Evolutionary conservation across 164 flowering plant genomes (phyloP).

Genomic region (Magnolia changhungtana): DNA sequence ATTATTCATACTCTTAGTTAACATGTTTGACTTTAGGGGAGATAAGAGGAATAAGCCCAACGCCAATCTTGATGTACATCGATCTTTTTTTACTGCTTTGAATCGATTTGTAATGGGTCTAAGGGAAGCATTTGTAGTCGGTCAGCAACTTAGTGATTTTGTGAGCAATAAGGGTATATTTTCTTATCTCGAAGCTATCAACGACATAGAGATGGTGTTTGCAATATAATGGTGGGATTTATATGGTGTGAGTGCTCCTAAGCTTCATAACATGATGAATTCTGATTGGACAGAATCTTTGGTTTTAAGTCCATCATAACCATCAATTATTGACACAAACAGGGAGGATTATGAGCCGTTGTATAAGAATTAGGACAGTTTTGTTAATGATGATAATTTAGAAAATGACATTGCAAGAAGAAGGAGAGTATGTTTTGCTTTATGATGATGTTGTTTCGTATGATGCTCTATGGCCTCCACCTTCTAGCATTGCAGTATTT

Average conservation of each 20-base stretch:
- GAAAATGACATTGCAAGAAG: no score
- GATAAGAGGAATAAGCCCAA: neutral
- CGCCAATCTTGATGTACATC: neutral
- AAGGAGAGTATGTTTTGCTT: no score
- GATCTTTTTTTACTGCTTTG: neutral
- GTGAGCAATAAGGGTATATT: neutral
- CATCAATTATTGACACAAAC: no score
- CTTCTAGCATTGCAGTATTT: no score
- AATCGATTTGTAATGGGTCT: neutral
- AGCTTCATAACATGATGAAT: no score
- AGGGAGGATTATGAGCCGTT: neutral
- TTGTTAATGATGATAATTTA: neutral
- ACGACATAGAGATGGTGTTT: neutral
- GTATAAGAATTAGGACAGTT: neutral
- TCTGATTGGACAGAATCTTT: no score
- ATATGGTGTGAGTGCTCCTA: neutral
- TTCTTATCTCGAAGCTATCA: neutral
- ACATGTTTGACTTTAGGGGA: neutral
- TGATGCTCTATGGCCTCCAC: no score
- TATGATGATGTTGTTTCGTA: no score
- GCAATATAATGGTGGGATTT: neutral
- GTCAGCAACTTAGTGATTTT: neutral
- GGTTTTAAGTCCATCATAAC: no score
- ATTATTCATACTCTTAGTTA: neutral
- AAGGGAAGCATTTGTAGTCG: neutral